Evolutionary conservation across 2,329 filamentous ascomycete genomes (phyloP), one percentile per base, ranked within the genome.

Genomic region (Cercospora citrullina): DNA sequence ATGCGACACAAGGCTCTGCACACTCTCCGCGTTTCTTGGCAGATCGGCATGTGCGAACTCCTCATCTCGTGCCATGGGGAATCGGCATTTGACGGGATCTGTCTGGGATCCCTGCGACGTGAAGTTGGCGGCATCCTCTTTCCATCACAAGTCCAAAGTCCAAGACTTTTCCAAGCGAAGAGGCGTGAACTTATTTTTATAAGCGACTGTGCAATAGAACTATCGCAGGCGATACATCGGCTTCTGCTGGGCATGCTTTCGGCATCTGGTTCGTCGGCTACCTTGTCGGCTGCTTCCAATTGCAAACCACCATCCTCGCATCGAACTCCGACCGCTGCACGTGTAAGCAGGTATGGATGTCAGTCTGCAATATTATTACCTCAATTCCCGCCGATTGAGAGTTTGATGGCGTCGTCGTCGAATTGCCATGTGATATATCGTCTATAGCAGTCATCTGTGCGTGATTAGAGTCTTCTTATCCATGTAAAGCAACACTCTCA

Each of bases 1-100:
- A 55, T 53, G 30, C 60, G 26, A 51, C 16, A 30, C 33, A 4
- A 30, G 8, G 28, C 30, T 30, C 30, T 58, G 9, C 55, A 33
- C 33, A 31, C 26, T 33, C 55, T 55, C 55, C 55, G 55, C 55
- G n/a, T 33, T 59, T 59, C 55, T 59, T 59, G 55, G 55, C 55
- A 59, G 31, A 59, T 33, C 31, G 31, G 55, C 55, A 33, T 23
- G 55, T 1, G 33, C 33, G 48, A 55, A 55, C 48, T 48, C 18
- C 42, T 18, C 18, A 4, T 12, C 21, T 26, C 48, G 48, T 53
- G 48, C 48, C 48, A 55, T 55, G 48, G 48, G 48, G 48, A 55
- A 28, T 36, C 55, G 55, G 55, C 55, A 3, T 59, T 23, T 59
- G 55, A 33, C 55, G 55, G 55, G 28, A 59, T 59, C 30, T 59